A percentile compares a stretch with the other conserved stretches of the same genome.
Conservation (phyloP, 148 eudicot genomes). For the Amaranthus cruentus region DNA sequence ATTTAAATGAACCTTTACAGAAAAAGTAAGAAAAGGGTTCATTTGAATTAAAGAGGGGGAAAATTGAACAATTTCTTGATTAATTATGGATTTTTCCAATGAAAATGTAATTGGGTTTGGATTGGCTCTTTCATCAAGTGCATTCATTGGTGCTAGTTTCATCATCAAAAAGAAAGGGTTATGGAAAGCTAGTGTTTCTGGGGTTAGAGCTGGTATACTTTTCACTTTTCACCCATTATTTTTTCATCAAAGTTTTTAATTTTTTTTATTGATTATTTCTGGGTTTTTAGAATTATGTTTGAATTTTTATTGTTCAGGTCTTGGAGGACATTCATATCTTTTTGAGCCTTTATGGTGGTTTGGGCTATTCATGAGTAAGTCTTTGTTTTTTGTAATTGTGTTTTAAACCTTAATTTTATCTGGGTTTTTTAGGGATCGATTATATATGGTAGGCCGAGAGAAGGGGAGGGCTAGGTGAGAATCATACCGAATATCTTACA, state of each 20-base stretch:
- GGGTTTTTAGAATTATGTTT: constrained; percentile 10
- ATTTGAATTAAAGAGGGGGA: too few species aligned
- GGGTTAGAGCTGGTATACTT: constrained; percentile 61
- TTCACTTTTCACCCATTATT: not conserved
- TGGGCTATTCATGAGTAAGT: constrained; percentile 67
- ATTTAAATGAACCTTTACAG: not conserved
- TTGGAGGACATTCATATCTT: constrained; percentile 62
- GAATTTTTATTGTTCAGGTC: constrained; percentile 32
- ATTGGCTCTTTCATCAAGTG: constrained; percentile 62
- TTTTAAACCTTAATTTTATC: not conserved
- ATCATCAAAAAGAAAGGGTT: constrained; percentile 79
- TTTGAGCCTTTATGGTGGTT: constrained; percentile 80
- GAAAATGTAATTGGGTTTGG: constrained; percentile 57
- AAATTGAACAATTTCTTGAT: not conserved
- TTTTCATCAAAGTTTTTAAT: not conserved
- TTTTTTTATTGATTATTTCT: constrained; percentile 6
- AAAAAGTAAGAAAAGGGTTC: not conserved
- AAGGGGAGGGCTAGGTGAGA: too few species aligned
- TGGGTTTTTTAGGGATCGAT: not conserved
- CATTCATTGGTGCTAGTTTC: constrained; percentile 67
- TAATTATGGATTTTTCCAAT: constrained; percentile 38
- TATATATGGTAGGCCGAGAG: too few species aligned
- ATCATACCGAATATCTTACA: too few species aligned
- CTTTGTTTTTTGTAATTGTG: constrained; percentile 6
- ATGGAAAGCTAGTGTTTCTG: constrained; percentile 56